Conservation (phyloP, 2,329 filamentous ascomycete species). For the Mycosphaerella sp. region DNA sequence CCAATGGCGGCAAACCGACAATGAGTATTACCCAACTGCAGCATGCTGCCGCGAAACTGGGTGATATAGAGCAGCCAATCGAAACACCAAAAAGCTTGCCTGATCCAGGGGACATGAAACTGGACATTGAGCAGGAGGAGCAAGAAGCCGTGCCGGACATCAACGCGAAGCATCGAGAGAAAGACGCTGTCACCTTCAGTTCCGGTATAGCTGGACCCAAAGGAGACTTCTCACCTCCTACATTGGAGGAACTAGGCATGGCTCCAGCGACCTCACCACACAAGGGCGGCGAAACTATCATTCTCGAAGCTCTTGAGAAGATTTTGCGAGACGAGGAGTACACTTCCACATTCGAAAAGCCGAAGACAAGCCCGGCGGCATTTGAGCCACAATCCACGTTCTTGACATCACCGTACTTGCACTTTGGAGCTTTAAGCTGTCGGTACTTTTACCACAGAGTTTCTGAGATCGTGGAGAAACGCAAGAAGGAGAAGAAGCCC, state of each 20-base stretch:
- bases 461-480: conserved; percentile 54
- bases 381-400: conserved; percentile 69
- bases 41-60: conserved; percentile 55
- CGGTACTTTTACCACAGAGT: conserved; percentile 69
- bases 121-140: conserved; percentile 52
- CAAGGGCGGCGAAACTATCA: conserved; percentile 63
- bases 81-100: conserved; percentile 55
- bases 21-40: conserved; percentile 68
- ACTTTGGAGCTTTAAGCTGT: conserved; percentile 66
- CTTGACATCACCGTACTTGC: conserved; percentile 64
- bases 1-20: conserved; percentile 62
- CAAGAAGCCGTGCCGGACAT: conserved; percentile 52
- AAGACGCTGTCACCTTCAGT: conserved; percentile 53
- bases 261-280: conserved; percentile 59
- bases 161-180: conserved; percentile 52
- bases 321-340: conserved; percentile 60
- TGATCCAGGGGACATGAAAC: conserved; percentile 56
- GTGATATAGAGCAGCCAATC: conserved; percentile 56
- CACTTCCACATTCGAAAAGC: conserved; percentile 68
- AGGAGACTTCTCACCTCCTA: conserved; percentile 64
- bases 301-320: conserved; percentile 52
- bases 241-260: conserved; percentile 64
- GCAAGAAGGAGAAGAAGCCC: conserved; percentile 50
- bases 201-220: conserved; percentile 58
- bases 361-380: conserved; percentile 65